phyloP scores from a whole-genome alignment of 2,329 filamentous ascomycete genomes.

The Fusarium fracticaudum region DNA sequence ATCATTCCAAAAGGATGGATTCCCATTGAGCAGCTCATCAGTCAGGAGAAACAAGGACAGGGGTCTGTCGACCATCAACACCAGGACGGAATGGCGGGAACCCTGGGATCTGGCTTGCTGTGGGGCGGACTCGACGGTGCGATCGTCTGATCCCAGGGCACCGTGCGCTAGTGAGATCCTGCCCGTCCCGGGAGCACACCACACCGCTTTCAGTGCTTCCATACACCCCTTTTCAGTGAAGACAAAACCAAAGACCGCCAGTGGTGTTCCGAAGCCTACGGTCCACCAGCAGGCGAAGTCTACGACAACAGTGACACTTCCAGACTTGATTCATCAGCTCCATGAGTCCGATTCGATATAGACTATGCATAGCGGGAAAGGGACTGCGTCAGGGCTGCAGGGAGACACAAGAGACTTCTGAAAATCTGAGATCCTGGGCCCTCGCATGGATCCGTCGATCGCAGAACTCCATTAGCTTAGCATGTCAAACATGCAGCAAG shows the following conservation, averaged over 20 bases:
- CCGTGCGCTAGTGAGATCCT: constrained; percentile 43
- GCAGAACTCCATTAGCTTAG: constrained; percentile 34
- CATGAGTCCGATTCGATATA: not conserved
- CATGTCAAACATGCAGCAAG: constrained; percentile 37
- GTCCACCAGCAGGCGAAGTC: not conserved
- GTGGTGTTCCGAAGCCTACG: not conserved
- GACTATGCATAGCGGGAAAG: not conserved
- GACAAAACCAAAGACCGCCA: not conserved
- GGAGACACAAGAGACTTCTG: not conserved
- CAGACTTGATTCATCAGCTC: not conserved
- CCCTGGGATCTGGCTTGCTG: constrained; percentile 44
- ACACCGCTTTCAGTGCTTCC: constrained; percentile 28
- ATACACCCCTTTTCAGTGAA: constrained; percentile 22
- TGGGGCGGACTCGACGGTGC: constrained; percentile 41
- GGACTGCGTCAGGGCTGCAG: not conserved
- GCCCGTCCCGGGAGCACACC: constrained; percentile 44
- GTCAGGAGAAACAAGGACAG: constrained; percentile 36
- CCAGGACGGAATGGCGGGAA: constrained; percentile 40
- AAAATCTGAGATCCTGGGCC: constrained; percentile 19
- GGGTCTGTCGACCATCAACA: constrained; percentile 17
- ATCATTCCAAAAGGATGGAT: not conserved
- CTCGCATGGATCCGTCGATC: constrained; percentile 38
- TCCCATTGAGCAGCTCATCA: constrained; percentile 13
- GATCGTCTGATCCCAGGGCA: constrained; percentile 45
- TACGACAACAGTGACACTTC: not conserved